These are phyloP conservation scores for Xerocomus spinulosus DNA, from an alignment of 768 basidiomycete genomes.

Conservation along the genomic window DNA sequence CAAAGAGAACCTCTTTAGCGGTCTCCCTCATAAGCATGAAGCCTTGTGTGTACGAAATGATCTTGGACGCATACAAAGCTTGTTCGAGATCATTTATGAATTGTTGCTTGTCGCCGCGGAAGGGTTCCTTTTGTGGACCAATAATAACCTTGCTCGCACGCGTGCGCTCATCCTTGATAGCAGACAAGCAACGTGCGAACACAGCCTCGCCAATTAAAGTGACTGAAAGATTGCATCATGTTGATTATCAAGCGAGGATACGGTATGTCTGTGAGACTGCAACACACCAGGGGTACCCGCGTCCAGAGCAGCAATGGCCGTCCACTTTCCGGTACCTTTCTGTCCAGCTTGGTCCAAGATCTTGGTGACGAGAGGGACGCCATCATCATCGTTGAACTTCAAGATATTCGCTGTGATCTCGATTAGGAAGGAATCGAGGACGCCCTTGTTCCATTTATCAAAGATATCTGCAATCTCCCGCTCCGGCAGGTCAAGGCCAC, in stretches of 20 bases:
- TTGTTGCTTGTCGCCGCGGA: conserved; percentile 96
- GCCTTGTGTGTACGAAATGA: conserved; percentile 99
- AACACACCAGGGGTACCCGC: conserved; percentile 76
- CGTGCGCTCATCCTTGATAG: conserved; percentile 92
- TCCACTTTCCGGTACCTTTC: conserved; percentile 99
- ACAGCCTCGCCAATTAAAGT: conserved; percentile 99
- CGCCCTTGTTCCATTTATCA: conserved; percentile 93
- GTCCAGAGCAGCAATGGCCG: conserved; percentile 93
- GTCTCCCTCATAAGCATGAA: conserved; percentile 99
- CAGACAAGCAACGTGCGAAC: conserved; percentile 95
- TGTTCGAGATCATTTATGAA: conserved; percentile 99
- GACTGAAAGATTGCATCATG: conserved; percentile 44
- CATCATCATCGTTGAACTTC: conserved; percentile 95
- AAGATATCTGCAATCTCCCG: conserved; percentile 95
- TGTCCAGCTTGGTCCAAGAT: conserved; percentile 96
- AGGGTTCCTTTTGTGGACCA: conserved; percentile 88
- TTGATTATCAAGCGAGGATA: conserved; percentile 7
- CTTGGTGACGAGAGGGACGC: conserved; percentile 84
- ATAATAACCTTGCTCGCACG: conserved; percentile 88
- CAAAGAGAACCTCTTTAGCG: conserved; percentile 71
- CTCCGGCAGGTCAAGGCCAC: conserved; percentile 83
- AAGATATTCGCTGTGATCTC: conserved; percentile 98
- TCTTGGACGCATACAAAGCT: conserved; percentile 98
- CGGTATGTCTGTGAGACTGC: conserved; percentile 4
- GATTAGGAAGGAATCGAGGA: conserved; percentile 99